Conservation (phyloP, 2,329 filamentous ascomycete species). For the Microsporum audouinii region DNA sequence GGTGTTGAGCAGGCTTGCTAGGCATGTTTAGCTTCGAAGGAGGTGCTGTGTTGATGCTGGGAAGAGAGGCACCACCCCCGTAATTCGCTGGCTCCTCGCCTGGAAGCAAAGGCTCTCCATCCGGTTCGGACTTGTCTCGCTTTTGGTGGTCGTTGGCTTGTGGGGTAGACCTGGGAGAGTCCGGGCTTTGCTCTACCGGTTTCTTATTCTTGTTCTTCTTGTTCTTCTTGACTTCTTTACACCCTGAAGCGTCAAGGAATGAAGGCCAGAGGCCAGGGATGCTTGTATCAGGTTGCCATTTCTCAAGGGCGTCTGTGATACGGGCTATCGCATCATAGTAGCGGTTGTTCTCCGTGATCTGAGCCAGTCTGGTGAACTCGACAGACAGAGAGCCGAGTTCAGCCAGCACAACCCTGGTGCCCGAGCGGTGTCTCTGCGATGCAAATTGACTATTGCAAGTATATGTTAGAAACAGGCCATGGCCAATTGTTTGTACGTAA, state of each 20-base stretch:
- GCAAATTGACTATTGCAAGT: slow-evolving; percentile 55
- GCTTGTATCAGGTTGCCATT: slow-evolving; percentile 25
- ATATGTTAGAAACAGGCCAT: slow-evolving; percentile 45
- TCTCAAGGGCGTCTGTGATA: slow-evolving; percentile 27
- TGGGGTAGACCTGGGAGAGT: background rate
- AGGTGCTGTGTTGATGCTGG: background rate
- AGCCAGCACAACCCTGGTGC: slow-evolving; percentile 20
- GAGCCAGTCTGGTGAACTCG: slow-evolving; percentile 33
- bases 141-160: background rate
- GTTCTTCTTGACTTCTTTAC: slow-evolving; percentile 38
- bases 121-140: background rate
- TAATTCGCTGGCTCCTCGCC: slow-evolving; percentile 23
- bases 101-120: slow-evolving; percentile 13
- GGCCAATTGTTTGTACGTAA: background rate
- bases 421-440: slow-evolving; percentile 20
- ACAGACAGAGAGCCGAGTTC: slow-evolving; percentile 31
- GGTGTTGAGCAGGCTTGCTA: background rate
- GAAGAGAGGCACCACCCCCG: background rate
- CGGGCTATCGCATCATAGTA: slow-evolving; percentile 31
- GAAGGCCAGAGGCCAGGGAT: slow-evolving; percentile 33
- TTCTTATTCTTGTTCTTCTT: background rate
- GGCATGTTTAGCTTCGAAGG: slow-evolving; percentile 5
- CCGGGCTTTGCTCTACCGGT: background rate
- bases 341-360: slow-evolving; percentile 28
- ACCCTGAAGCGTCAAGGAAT: slow-evolving; percentile 66